These are phyloP conservation scores for Cordia subcordata DNA, from an alignment of 257 asterid species.

Conservation along the genomic window DNA sequence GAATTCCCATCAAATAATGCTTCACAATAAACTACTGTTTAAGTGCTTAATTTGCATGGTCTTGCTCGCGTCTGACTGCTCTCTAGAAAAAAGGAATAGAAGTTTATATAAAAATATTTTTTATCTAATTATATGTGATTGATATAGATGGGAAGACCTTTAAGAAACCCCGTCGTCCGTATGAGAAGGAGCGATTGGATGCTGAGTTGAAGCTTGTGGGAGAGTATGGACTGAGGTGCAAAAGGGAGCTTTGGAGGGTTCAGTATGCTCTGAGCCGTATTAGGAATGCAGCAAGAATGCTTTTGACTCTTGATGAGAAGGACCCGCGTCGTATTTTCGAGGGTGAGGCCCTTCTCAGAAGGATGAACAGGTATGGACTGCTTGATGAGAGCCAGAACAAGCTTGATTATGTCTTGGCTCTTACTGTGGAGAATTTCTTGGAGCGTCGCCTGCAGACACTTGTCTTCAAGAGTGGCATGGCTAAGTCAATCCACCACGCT, in stretches of 20 bases:
- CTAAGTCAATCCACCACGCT: conserved; percentile 88
- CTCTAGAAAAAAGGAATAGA: too few species aligned
- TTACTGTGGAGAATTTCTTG: conserved; percentile 79
- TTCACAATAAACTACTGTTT: too few species aligned
- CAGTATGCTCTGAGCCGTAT: conserved; percentile 86
- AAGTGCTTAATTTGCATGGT: too few species aligned
- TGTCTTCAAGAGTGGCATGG: conserved; percentile 89
- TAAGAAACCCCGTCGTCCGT: conserved; percentile 89
- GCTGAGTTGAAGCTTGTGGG: conserved; percentile 87
- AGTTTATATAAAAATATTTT: too few species aligned
- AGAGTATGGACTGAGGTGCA: conserved; percentile 79
- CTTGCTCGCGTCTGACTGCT: too few species aligned
- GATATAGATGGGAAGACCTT: conserved; percentile 75
- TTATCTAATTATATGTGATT: neutral
- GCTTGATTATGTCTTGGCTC: conserved; percentile 84
- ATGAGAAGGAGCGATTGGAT: conserved; percentile 86
- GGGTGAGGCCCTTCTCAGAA: conserved; percentile 87
- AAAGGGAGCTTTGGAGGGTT: conserved; percentile 94
- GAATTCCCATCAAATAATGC: too few species aligned
- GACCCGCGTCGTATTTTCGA: conserved; percentile 78
- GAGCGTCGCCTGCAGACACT: conserved; percentile 88
- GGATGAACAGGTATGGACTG: conserved; percentile 76
- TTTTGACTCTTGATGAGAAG: conserved; percentile 78
- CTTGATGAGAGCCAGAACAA: conserved; percentile 86
- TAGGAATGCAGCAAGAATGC: conserved; percentile 67